These are phyloP conservation scores for Volvox africanus DNA, from an alignment of 139 green algal species.

Conservation along the genomic window DNA sequence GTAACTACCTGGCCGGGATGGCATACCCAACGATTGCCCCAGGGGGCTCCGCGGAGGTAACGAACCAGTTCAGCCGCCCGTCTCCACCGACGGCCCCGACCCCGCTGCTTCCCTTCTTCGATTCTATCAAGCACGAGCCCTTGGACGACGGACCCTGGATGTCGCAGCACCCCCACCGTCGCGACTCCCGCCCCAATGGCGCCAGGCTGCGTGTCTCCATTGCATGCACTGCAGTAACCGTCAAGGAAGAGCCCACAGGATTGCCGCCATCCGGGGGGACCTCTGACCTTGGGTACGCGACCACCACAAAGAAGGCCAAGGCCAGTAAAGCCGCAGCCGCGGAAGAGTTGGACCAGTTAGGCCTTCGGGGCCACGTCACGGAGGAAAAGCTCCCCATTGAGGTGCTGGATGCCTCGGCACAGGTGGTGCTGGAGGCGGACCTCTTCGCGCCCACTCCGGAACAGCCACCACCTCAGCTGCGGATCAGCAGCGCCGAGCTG, in stretches of 20 bases:
- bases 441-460: conserved; percentile 15
- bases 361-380: neutral
- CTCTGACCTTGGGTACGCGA: too few species aligned
- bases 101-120: neutral
- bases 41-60: neutral
- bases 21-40: neutral
- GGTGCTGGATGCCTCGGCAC: conserved; percentile 23
- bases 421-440: conserved; percentile 28
- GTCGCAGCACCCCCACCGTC: conserved; percentile 10
- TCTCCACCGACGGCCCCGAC: neutral
- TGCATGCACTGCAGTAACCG: neutral
- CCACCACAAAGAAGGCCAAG: neutral
- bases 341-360: neutral
- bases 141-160: neutral
- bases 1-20: too few species aligned
- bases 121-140: neutral
- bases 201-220: neutral
- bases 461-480: neutral
- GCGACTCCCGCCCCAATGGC: neutral
- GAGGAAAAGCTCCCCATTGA: neutral
- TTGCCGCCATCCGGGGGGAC: neutral
- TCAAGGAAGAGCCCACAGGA: neutral
- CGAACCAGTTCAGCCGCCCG: neutral
- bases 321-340: neutral
- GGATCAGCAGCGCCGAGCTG: neutral